Percentiles rank a stretch among this genome's conserved stretches.
phyloP scores from a whole-genome alignment of 176 grass and related monocot genomes.

The Tillandsia leiboldiana region DNA sequence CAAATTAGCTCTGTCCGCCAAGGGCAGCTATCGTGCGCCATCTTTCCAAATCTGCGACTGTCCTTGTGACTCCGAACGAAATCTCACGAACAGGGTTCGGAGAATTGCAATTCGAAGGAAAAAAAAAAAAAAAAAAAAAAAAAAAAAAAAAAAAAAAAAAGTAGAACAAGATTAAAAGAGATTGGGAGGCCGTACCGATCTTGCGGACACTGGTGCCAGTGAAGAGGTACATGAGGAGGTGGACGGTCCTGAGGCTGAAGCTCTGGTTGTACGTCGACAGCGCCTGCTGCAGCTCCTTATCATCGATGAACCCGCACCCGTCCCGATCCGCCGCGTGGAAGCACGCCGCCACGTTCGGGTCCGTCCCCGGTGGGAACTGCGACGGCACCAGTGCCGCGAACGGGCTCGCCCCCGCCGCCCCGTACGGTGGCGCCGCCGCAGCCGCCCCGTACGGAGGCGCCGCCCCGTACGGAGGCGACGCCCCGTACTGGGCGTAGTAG shows the following conservation, averaged over 20 bases:
- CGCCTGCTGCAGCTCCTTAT: slow-evolving; percentile 88
- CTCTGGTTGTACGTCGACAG: slow-evolving; percentile 69
- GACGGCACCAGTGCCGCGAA: slow-evolving; percentile 67
- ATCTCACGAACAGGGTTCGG: not conserved
- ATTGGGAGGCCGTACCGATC: slow-evolving; percentile 38
- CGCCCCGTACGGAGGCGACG: no score
- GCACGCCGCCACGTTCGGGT: slow-evolving; percentile 87
- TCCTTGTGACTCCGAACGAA: no score
- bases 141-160: not conserved
- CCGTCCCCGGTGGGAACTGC: slow-evolving; percentile 62
- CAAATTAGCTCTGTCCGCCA: no score
- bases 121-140: no score
- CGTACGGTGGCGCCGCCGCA: no score
- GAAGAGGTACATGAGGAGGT: slow-evolving; percentile 98
- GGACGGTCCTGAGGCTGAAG: slow-evolving; percentile 87
- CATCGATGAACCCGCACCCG: slow-evolving; percentile 80
- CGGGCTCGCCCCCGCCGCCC: slow-evolving; percentile 13
- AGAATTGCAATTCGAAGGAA: not conserved
- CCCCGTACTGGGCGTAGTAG: slow-evolving; percentile 8
- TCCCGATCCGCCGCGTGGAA: slow-evolving; percentile 88
- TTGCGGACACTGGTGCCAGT: slow-evolving; percentile 72
- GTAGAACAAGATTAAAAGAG: not conserved
- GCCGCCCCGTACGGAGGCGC: no score
- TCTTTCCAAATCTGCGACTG: no score
- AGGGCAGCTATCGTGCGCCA: no score